Base-by-base conservation (phyloP, 371 early-diverging fungal genomes). In the Mucor piriformis region DNA sequence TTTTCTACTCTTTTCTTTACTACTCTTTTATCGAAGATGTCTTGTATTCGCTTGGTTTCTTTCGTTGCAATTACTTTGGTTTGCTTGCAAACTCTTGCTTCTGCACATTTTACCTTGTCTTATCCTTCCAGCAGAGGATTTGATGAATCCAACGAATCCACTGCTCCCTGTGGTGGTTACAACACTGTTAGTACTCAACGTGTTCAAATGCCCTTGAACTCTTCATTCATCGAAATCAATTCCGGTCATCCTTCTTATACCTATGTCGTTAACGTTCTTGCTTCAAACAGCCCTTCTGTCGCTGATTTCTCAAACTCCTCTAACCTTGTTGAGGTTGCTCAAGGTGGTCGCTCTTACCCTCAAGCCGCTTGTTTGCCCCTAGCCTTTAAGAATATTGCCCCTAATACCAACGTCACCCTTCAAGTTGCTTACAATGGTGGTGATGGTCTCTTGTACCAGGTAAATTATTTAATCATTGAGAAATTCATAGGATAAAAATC, bases 61-160 rank as follows among this genome's bases (percentile, higher is more conserved):
- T 10, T 27, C 16, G 25, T 53, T 12, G 53, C 42, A 25, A 24
- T 53, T 24, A 29, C 43, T 16, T 47, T 62, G 21, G 24, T 52
- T n/a, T n/a, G 35, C 16, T 25, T 63, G 1, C 59, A 65, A 46
- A 51, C 27, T 6, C 18, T 38, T 16, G 53, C 24, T n/a, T 20
- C 4, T 40, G 82, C 79, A 24, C 85, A 84, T 54, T 84, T 59
- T 37, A 70, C 66, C 10, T 59, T 84, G 43, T 76, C 68, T 23
- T 82, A 82, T 57, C 85, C 85, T 44, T 32, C 62, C 5, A 49
- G 79, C 24, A 73, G 85, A 48, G 85, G 85, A n/a, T 81, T 84
- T 48, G 57, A 49, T 56, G 81, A 81, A 16, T 67, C 44, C 50
- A 70, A 59, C 12, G 83, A 84, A 35, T 71, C 77, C 16, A 67